Base-by-base conservation (phyloP, 2,329 filamentous ascomycete species). In the Cladosporium sp. region DNA sequence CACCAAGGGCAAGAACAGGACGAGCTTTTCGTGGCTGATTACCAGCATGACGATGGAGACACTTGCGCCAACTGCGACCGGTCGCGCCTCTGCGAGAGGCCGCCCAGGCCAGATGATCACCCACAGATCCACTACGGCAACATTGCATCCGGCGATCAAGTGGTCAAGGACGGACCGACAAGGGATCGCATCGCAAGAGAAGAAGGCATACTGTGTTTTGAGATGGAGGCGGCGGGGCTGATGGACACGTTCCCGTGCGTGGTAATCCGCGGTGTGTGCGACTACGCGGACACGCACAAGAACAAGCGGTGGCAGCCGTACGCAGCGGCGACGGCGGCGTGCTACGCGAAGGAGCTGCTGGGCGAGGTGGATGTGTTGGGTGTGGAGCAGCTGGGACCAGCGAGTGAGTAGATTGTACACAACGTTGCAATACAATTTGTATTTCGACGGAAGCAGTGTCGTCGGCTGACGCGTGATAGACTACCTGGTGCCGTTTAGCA, bases 271-370 rank as follows among this genome's bases (percentile, higher is more conserved):
- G 71, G 72, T 2, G 69, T 72, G 16, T 73, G 65, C 21, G 71
- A 72, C 62, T 72, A 72, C 28, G 65, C 72, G 3, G 72, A 73
- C 52, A 68, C 68, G 21, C 71, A 73, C 64, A 73, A 72, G 64
- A 67, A 69, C 61, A 65, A 72, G 8, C 23, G 21, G 4, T 73
- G 72, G 71, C 70, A 72, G 37, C 26, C 18, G 2, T 72, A 71
- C 59, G 70, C 72, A 7, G 70, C 72, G 0, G 64, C 63, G 3
- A 65, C 57, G 0, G 72, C 72, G 1, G 72, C 72, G 4, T 66
- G 66, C 1, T 73, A 65, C 35, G 69, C 67, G 0, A 71, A 69
- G 35, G 69, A 73, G 28, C 35, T 72, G 23, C 61, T n/a, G n/a
- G n/a, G n/a, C n/a, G n/a, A n/a, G n/a, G n/a, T n/a, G n/a, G n/a